Base-by-base conservation (phyloP, 176 grass and related monocot genomes). In the Tillandsia fasciculata region DNA sequence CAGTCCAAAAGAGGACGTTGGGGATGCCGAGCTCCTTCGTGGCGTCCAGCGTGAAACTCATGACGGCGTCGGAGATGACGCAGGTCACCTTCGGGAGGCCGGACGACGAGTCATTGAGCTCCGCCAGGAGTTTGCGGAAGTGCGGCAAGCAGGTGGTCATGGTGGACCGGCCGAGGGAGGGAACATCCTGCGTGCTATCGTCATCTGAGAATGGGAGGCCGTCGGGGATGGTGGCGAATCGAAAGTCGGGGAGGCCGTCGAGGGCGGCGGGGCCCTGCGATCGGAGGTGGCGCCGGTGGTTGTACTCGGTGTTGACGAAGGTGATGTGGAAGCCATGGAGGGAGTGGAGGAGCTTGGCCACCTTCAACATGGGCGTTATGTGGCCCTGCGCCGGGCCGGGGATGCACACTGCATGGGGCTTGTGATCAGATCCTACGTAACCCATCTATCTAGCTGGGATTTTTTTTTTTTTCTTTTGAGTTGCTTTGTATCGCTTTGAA, bases 141-240 rank as follows among this genome's bases (percentile, higher is more conserved):
- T 18, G 49, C 10, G 20, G 22, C 20, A 70, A 49, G 49, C 68
- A 70, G 4, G 49, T 70, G 51, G 68, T 53, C 68, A 15, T 54
- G 20, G 49, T 70, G 49, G 68, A 70, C 2, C 15, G 50, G 22
- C 22, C 54, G 8, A 70, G 48, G 53, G 68, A 52, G 49, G 68
- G 50, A 20, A 70, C 53, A 20, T 70, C 68, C 27, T 70, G 68
- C 11, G 50, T 70, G 1, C 22, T 23, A 11, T 70, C 68, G 11
- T 70, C 68, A 51, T 70, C 50, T 0, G 68, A 70, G 23, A 24
- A 20, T 5, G 68, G 68, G 20, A 70, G 68, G 68, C 68, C 68
- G 22, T 70, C 68, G 50, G 68, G 68, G 22, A 70, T 70, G 49
- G 50, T 53, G 42, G 48, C 68, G 68, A 70, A 70, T 49, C 68